phyloP scores from a whole-genome alignment of 1,284 basidiomycete genomes.

The Microbotryum saponariae region DNA sequence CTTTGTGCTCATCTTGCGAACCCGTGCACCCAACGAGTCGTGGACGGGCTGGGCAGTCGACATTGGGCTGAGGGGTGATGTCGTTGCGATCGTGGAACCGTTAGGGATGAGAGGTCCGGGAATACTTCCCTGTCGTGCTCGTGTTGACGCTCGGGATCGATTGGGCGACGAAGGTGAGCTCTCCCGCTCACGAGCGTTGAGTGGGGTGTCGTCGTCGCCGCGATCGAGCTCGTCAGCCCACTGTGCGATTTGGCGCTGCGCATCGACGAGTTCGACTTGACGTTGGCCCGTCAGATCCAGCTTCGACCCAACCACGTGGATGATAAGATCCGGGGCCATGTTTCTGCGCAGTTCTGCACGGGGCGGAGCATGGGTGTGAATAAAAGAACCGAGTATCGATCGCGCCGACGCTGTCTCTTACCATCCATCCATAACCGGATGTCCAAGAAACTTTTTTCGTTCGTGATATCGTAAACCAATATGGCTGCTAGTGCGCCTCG shows the following conservation, averaged over 20 bases:
- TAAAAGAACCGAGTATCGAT: not conserved
- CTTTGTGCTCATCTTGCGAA: conserved; percentile 7
- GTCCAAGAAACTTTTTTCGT: conserved; percentile 78
- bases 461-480: conserved; percentile 95
- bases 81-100: conserved; percentile 14
- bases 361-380: not conserved
- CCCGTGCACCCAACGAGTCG: conserved; percentile 4
- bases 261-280: conserved; percentile 63
- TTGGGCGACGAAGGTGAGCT: not conserved
- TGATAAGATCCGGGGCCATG: conserved; percentile 65
- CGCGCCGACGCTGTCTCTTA: conserved; percentile 34
- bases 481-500: conserved; percentile 94
- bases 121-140: not conserved
- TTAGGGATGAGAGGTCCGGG: not conserved
- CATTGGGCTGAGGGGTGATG: not conserved
- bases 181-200: conserved; percentile 19
- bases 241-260: conserved; percentile 46
- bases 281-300: conserved; percentile 59
- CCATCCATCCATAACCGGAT: conserved; percentile 89
- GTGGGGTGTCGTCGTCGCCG: conserved; percentile 47
- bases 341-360: conserved; percentile 68
- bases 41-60: not conserved
- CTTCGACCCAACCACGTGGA: conserved; percentile 87
- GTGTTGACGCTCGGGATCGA: not conserved
- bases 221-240: conserved; percentile 37